Conservation (phyloP, 2,329 filamentous ascomycete species). For the Akanthomyces dipterigenus region DNA sequence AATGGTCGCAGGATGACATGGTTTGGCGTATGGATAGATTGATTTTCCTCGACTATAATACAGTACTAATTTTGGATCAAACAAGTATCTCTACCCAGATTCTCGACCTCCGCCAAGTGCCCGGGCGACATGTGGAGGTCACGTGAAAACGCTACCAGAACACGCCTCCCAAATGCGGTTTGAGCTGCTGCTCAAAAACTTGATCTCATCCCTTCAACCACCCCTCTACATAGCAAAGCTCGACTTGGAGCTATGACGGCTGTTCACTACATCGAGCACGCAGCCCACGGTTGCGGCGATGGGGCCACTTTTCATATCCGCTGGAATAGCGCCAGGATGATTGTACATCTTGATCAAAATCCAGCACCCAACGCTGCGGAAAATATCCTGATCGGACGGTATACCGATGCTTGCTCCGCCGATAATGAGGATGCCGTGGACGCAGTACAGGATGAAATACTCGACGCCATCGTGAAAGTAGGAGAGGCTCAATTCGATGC, state of each 20-base stretch:
- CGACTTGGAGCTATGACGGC: too few species aligned
- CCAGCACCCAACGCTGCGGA: background rate
- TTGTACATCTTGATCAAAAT: background rate
- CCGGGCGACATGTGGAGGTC: too few species aligned
- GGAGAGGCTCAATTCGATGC: background rate
- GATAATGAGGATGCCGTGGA: background rate
- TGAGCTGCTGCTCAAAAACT: too few species aligned
- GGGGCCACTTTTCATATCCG: background rate
- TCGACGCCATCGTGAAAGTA: background rate
- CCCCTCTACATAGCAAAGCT: too few species aligned
- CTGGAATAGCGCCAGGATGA: background rate
- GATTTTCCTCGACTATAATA: too few species aligned
- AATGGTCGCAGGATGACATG: too few species aligned
- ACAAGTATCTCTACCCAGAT: too few species aligned
- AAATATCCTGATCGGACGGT: background rate
- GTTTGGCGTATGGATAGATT: too few species aligned
- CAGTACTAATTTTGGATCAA: too few species aligned
- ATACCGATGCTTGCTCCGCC: background rate
- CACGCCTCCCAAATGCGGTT: background rate
- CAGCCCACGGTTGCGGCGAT: background rate
- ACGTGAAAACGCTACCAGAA: too few species aligned
- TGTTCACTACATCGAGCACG: background rate
- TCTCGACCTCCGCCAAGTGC: too few species aligned
- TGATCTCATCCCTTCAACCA: too few species aligned
- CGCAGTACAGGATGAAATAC: background rate